Base-by-base conservation (phyloP, 495 filamentous ascomycete genomes). In the Lophium mytilinum region DNA sequence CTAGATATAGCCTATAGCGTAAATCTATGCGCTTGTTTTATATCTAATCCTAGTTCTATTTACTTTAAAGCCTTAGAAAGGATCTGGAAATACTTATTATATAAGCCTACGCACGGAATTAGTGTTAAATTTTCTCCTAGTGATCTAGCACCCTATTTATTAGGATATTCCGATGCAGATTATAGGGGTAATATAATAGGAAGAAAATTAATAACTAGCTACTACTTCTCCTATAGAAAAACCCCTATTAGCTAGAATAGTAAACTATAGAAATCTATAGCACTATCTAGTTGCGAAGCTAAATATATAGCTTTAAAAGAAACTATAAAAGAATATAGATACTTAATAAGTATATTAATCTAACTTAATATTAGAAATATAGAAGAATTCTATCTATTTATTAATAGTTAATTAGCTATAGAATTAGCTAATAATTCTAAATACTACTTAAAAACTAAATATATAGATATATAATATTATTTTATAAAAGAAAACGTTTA, bases 281-380 rank as follows among this genome's bases (percentile, higher is more conserved):
- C 24, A 30, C 24, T 30, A 30, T 30, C 24, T 30, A 30, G 24
- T 30, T 30, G 24, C 24, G 24, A 30, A 43, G 30, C 46, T 5
- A 15, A 61, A 61, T 61, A 61, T 63, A 61, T 63, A 18, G 51
- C 50, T 36, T 40, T 63, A 56, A 63, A 61, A 52, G 60, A 63
- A 61, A 36, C 41, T 34, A 60, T 42, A 15, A 61, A 63, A 61
- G 57, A 63, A 61, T 39, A 37, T 39, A 61, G 62, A 49, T 64
- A 61, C 37, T 45, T 64, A 52, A 18, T 37, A 30, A 30, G 24
- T 59, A 39, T 53, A 60, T 54, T 17, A 18, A 52, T 40, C 4
- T 18, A 48, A 48, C 11, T 21, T 48, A 15, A 19, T 48, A 48
- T 15, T 15, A 48, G 12, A 15, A 48, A 48, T 18, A 48, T 7